phyloP scores from a whole-genome alignment of 192 early-diverging fungal genomes.

The Coemansia sp. region DNA sequence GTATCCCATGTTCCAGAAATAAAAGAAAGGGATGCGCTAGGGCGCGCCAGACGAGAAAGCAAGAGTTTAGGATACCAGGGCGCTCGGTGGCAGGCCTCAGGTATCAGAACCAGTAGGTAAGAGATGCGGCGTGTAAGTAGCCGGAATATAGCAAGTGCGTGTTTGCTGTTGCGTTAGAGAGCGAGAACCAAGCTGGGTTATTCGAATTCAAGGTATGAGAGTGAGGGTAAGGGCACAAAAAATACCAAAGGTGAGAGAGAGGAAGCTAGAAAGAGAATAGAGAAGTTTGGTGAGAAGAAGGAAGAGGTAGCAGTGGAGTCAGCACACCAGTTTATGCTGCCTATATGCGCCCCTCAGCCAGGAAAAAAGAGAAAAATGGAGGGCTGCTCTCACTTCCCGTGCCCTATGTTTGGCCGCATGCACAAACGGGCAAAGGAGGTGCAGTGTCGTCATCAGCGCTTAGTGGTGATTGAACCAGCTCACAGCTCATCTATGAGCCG shows the following conservation, averaged over 20 bases:
- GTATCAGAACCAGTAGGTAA: neutral
- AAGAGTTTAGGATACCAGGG: neutral
- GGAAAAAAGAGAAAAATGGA: neutral
- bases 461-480: neutral
- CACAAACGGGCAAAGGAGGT: neutral
- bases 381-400: neutral
- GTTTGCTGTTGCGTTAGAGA: neutral
- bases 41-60: conserved; percentile 1
- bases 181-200: neutral
- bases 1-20: conserved; percentile 40
- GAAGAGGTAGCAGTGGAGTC: conserved; percentile 5
- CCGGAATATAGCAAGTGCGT: neutral
- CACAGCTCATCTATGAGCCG: neutral
- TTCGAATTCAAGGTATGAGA: neutral
- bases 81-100: neutral
- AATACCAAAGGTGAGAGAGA: neutral
- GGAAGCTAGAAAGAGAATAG: no score
- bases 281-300: neutral
- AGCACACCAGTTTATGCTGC: neutral
- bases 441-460: conserved; percentile 8
- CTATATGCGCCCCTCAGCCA: neutral
- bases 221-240: neutral
- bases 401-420: neutral
- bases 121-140: neutral
- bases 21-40: neutral